phyloP scores from a whole-genome alignment of 306 rosid species.

The Macrotyloma uniflorum region DNA sequence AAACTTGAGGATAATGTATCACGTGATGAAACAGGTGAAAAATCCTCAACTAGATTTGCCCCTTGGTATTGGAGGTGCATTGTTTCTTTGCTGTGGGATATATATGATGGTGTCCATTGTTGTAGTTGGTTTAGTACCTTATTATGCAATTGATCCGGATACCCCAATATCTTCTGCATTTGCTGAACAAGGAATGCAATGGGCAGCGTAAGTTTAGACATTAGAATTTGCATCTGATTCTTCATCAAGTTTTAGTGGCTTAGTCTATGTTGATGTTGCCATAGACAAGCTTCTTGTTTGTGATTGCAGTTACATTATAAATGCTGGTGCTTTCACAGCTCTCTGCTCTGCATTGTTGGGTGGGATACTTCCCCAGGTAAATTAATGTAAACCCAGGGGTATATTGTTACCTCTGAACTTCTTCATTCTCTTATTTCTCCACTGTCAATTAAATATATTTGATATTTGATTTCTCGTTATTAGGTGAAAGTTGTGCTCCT shows the following conservation, averaged over 20 bases:
- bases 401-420: neutral
- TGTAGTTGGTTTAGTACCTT: constrained; percentile 92
- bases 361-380: constrained; percentile 93
- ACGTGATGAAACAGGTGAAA: constrained; percentile 66
- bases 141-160: constrained; percentile 84
- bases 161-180: constrained; percentile 94
- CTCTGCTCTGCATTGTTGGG: constrained; percentile 91
- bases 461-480: neutral
- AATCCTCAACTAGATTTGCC: constrained; percentile 95
- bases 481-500: neutral
- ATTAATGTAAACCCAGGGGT: neutral
- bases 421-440: neutral
- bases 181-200: constrained; percentile 76
- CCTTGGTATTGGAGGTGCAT: constrained; percentile 71
- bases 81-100: constrained; percentile 82
- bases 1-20: constrained; percentile 31
- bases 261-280: constrained; percentile 15
- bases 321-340: constrained; percentile 85
- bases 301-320: constrained; percentile 74
- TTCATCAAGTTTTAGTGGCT: neutral
- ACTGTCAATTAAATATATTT: neutral
- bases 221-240: constrained; percentile 14
- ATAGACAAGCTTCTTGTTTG: constrained; percentile 34
- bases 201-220: constrained; percentile 82
- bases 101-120: constrained; percentile 88